Evolutionary conservation across 2,329 filamentous ascomycete species (phyloP), one percentile per base, ranked within the genome.

Genomic region (Parascedosporium putredinis): DNA sequence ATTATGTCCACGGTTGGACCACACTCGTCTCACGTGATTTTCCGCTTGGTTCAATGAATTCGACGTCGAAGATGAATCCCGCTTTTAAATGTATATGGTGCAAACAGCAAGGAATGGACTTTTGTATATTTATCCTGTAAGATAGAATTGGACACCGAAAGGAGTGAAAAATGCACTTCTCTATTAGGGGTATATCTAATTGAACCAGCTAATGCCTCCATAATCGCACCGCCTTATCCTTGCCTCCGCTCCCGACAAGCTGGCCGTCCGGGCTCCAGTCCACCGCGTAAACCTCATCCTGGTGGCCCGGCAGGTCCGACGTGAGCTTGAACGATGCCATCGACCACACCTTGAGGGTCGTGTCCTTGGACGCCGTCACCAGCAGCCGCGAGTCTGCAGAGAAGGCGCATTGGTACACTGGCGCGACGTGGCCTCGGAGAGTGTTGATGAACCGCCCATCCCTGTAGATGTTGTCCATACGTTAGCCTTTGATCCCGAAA

Each of bases 261-360:
- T 88, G 79, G 7, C 93, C 93, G 63, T 96, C 90, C 0, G 88
- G 84, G 57, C 86, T 90, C 93, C 91, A 97, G 64, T 97, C 91
- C 10, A 96, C 83, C 0, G 90, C 88, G 65, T 90, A 96, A 0
- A 96, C 90, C 64, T 96, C 88, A 59, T 95, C 91, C 62, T 87
- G 79, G 64, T 97, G 91, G 0, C 91, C 89, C 0, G 90, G 88
- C 43, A 97, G 71, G 69, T 96, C 90, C 45, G 71, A 70, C 3
- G 81, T 79, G 52, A 98, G 69, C 67, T 94, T 95, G 47, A 84
- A 86, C 2, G 85, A 88, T 54, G 84, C 76, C 62, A 95, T 86
- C 59, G 94, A 89, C 90, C 91, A 98, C 4, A 94, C 86, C 63
- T 95, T 97, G 45, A 97, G 69, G 0, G 93, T 97, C 2, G 88